These are phyloP conservation scores for Sporothrix variecibatus DNA, from an alignment of 2,329 filamentous ascomycete species.

Conservation along the genomic window DNA sequence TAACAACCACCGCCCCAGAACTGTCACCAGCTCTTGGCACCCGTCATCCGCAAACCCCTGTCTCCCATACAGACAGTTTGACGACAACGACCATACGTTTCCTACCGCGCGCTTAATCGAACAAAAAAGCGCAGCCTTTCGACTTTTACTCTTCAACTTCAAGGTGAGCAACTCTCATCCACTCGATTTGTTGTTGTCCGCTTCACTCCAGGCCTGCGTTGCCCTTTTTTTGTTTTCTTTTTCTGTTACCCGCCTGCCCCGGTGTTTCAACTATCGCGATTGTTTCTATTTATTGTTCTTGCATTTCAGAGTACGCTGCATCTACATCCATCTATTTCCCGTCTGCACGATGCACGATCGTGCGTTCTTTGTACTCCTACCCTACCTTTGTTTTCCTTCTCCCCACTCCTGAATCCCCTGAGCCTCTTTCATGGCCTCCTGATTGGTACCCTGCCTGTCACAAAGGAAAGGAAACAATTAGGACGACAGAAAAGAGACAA, in stretches of 20 bases:
- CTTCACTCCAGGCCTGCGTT: not conserved
- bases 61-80: not conserved
- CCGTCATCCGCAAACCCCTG: not conserved
- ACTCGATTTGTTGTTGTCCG: not conserved
- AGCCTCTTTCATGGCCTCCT: not conserved
- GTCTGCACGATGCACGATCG: not conserved
- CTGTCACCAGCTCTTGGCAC: slow-evolving; percentile 16
- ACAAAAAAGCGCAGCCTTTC: not conserved
- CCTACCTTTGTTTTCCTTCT: not conserved
- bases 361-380: slow-evolving; percentile 11
- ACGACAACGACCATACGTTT: not conserved
- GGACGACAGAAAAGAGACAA: not conserved
- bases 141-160: not conserved
- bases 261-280: slow-evolving; percentile 4
- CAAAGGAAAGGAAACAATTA: not conserved
- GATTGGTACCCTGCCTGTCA: not conserved
- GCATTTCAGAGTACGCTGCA: not conserved
- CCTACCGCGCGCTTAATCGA: slow-evolving; percentile 30
- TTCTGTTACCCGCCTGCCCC: not conserved
- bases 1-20: not conserved
- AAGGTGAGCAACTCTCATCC: slow-evolving; percentile 26
- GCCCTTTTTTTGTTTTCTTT: not conserved
- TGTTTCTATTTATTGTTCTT: slow-evolving; percentile 11
- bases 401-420: not conserved
- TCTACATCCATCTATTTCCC: not conserved